Conservation (phyloP, 306 rosid genomes). For the Acmispon strigosus region DNA sequence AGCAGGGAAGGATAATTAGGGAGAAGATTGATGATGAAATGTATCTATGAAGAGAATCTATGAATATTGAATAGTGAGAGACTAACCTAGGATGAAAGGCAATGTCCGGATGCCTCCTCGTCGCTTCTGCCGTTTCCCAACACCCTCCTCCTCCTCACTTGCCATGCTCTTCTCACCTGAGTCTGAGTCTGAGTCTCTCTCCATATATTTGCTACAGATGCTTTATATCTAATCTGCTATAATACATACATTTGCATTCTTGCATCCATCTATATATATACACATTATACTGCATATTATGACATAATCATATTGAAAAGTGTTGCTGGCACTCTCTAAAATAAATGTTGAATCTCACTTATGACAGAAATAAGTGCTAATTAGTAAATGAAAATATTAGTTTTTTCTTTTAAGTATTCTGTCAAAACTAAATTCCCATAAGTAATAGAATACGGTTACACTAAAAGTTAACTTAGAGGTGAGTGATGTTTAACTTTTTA, state of each 20-base stretch:
- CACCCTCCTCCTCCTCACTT: neutral
- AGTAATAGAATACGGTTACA: too few relatives aligned
- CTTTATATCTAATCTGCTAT: neutral
- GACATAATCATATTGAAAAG: too few relatives aligned
- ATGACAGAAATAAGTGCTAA: too few relatives aligned
- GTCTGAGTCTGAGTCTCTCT: too few relatives aligned
- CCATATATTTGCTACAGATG: neutral
- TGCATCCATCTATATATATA: neutral
- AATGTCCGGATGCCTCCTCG: constrained; percentile 56
- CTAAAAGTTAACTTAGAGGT: too few relatives aligned
- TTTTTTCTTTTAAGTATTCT: too few relatives aligned
- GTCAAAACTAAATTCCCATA: too few relatives aligned
- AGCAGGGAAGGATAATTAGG: neutral
- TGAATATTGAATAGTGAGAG: neutral
- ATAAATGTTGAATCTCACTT: too few relatives aligned
- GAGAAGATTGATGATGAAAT: neutral
- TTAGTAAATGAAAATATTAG: too few relatives aligned
- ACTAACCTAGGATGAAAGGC: constrained; percentile 58
- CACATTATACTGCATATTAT: neutral
- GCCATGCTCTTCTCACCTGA: neutral
- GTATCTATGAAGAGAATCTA: neutral
- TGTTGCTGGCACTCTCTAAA: too few relatives aligned
- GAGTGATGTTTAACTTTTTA: too few relatives aligned
- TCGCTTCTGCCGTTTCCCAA: constrained; percentile 1
- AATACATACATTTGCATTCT: neutral